These are phyloP conservation scores for Hymenoscyphus fructigenus DNA, from an alignment of 2,329 filamentous ascomycete genomes.

Conservation along the genomic window DNA sequence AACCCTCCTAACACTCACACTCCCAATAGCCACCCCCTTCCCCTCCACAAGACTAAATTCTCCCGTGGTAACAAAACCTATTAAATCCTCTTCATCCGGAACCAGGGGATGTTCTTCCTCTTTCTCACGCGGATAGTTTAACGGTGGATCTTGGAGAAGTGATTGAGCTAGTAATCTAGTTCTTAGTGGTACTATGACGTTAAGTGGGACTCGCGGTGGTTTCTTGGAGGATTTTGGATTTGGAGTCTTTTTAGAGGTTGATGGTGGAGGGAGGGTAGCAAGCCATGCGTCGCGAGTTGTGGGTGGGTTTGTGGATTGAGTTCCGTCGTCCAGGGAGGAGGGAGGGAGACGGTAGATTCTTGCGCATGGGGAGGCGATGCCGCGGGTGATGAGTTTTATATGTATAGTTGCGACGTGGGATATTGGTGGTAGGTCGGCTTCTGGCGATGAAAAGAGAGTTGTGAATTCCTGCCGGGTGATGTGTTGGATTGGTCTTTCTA, in stretches of 20 bases:
- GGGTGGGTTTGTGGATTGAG: conserved; percentile 34
- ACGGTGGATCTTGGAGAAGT: conserved; percentile 46
- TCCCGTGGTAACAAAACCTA: conserved; percentile 89
- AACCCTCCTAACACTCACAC: conserved; percentile 61
- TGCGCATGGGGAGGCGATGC: conserved; percentile 69
- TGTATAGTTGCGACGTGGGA: conserved; percentile 58
- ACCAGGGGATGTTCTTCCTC: conserved; percentile 58
- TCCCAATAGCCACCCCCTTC: conserved; percentile 72
- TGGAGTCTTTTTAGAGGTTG: conserved; percentile 25
- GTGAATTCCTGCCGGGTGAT: conserved; percentile 24
- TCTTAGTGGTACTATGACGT: conserved; percentile 35
- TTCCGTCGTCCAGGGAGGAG: conserved; percentile 28
- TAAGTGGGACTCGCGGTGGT: conserved; percentile 28
- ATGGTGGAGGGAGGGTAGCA: conserved; percentile 45
- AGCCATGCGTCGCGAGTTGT: conserved; percentile 72
- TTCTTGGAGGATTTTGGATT: conserved; percentile 24
- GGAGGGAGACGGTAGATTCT: conserved; percentile 77
- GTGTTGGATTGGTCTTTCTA: conserved; percentile 21
- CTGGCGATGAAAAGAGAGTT: conserved; percentile 26
- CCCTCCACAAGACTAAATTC: conserved; percentile 79
- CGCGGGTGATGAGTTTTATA: conserved; percentile 67
- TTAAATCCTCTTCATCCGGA: conserved; percentile 72
- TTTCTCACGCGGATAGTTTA: conserved; percentile 38
- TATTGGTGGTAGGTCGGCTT: conserved; percentile 33
- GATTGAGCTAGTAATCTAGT: conserved; percentile 47